These are phyloP conservation scores for Rhodomyrtus tomentosa DNA, from an alignment of 345 rosid genomes.

Conservation along the genomic window DNA sequence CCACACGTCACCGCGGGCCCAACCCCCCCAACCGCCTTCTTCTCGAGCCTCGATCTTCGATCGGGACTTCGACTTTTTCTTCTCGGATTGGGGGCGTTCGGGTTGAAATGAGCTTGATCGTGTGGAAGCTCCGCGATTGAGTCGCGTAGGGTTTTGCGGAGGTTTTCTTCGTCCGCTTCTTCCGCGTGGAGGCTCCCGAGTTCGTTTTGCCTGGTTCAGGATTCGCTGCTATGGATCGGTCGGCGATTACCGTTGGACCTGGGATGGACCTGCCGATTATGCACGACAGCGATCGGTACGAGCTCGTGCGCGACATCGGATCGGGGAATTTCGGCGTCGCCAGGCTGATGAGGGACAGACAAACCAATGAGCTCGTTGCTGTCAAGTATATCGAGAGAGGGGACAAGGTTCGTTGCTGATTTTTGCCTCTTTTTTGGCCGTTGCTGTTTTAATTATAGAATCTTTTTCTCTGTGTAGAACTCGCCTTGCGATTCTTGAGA, in stretches of 20 bases:
- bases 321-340: constrained; percentile 78
- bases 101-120: not conserved
- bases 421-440: not conserved
- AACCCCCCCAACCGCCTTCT: not conserved
- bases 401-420: constrained; percentile 32
- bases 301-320: constrained; percentile 67
- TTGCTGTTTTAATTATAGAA: not conserved
- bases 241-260: constrained; percentile 55
- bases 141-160: not conserved
- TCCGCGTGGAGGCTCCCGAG: not conserved
- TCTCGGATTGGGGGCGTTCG: not conserved
- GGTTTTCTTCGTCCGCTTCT: not conserved
- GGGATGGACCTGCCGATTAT: constrained; percentile 85
- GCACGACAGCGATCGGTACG: constrained; percentile 78
- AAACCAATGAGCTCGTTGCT: constrained; percentile 63
- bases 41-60: not conserved
- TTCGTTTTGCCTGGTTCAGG: not conserved
- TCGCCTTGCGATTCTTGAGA: not conserved
- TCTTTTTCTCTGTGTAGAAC: not conserved
- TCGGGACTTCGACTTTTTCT: not conserved
- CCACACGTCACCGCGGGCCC: not conserved
- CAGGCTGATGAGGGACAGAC: constrained; percentile 66
- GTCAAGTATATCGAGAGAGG: constrained; percentile 92
- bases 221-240: constrained; percentile 48
- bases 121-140: not conserved